Percentiles rank a stretch among this genome's conserved stretches.
Evolutionary conservation across 805 yeast genomes (phyloP).

Genomic region (Isabelozyma rhagii): DNA sequence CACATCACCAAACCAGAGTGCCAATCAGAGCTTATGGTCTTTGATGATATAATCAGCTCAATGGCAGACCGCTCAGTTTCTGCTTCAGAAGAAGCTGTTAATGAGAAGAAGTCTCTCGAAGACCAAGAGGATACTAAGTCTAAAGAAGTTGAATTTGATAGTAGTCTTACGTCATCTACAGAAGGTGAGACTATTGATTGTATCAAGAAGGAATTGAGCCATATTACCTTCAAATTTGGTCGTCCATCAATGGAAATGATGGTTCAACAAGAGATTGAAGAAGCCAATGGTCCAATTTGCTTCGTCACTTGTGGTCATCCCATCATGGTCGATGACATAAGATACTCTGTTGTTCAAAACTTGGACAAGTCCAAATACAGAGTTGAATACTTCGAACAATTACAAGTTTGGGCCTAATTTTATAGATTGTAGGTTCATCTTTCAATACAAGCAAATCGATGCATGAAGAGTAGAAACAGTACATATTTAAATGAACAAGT

Average conservation of each 20-base stretch:
- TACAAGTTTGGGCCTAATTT: constrained; percentile 18
- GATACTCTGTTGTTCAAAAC: constrained; percentile 20
- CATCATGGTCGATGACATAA: constrained; percentile 31
- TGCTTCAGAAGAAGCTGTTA: neutral
- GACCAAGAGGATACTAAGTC: neutral
- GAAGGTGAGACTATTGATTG: neutral
- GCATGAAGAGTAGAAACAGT: neutral
- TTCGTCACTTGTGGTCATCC: constrained; percentile 9
- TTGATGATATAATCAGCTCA: neutral
- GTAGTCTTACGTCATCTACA: neutral
- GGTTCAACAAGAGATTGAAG: constrained; percentile 31
- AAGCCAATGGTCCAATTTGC: constrained; percentile 27
- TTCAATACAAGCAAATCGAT: neutral
- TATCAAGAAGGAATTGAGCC: neutral
- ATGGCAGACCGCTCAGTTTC: neutral
- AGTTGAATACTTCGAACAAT: constrained; percentile 30
- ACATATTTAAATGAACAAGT: neutral
- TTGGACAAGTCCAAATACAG: constrained; percentile 19
- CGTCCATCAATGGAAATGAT: constrained; percentile 35
- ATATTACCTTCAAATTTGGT: constrained; percentile 30
- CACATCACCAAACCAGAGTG: constrained; percentile 38
- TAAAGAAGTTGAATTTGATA: neutral
- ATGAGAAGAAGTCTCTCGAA: neutral
- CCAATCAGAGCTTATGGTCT: neutral
- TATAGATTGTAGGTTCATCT: neutral